Evolutionary conservation across 2,329 filamentous ascomycete species (phyloP).

Genomic region (Colletotrichum endophyticum): DNA sequence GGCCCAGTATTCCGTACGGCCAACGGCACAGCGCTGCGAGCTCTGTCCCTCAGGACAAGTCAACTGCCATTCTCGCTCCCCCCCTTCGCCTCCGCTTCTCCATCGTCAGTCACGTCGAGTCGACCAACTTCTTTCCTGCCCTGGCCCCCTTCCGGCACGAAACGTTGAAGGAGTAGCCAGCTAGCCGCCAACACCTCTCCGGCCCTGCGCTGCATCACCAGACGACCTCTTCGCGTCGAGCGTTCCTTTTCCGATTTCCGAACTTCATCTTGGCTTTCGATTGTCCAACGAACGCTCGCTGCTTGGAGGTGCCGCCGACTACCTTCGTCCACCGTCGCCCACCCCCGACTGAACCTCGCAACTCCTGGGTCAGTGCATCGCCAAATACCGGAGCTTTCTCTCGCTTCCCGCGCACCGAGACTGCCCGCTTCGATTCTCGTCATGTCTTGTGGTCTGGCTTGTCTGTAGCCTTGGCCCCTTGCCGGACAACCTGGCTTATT

Average conservation of each 20-base stretch:
- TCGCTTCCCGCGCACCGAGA: not conserved
- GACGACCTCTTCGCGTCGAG: not conserved
- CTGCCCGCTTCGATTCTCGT: slow-evolving; percentile 27
- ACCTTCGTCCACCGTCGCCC: not conserved
- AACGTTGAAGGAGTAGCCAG: not conserved
- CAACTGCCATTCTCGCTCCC: not conserved
- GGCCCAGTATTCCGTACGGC: not conserved
- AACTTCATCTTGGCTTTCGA: not conserved
- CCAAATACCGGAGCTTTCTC: not conserved
- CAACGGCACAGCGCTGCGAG: slow-evolving; percentile 9
- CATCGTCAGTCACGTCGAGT: not conserved
- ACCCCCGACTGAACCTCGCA: not conserved
- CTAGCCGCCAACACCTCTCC: not conserved
- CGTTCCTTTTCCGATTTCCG: not conserved
- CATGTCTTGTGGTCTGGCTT: slow-evolving; percentile 50
- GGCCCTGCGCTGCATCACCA: not conserved
- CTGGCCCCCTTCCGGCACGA: not conserved
- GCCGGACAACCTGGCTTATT: slow-evolving; percentile 40
- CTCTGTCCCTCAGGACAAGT: not conserved
- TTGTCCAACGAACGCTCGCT: not conserved
- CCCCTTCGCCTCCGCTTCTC: not conserved
- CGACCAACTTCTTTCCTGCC: not conserved
- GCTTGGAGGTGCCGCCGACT: not conserved
- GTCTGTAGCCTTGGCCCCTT: slow-evolving; percentile 53
- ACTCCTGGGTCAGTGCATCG: not conserved